Base-by-base conservation (phyloP, 306 rosid species). In the Vicia sativa region DNA sequence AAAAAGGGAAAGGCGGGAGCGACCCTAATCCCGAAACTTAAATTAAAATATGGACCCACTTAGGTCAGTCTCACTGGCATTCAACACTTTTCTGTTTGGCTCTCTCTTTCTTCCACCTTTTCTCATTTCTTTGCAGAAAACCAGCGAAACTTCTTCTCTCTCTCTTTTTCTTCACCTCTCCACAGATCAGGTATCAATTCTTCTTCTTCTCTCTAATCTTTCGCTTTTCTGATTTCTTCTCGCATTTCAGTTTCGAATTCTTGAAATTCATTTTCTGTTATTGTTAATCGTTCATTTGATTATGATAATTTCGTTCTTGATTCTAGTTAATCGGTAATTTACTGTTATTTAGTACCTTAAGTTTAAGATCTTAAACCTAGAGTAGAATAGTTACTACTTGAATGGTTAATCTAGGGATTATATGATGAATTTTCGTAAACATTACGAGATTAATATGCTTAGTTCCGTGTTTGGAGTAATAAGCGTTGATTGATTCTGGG, bases 1-100 rank as follows among this genome's bases (percentile, higher is more conserved):
- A 44, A 44, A 45, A 53, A 53, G 35, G 35, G 15, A 53, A 53
- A 53, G 59, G 59, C 59, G 59, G 59, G 59, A 53, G 59, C 34
- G 59, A 11, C 31, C 59, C 59, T 4, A 49, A 49, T 49, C 59
- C 59, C 34, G 12, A 53, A 23, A 23, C 31, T 11, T 5, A 23
- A 53, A 53, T 53, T 5, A 6, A 53, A 53, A 11, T 11, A 1
- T 2, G 31, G 59, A 9, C n/a, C 59, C 59, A 23, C 34, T 2
- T 23, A 25, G 26, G 14, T 5, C 14, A 5, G 7, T 21, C 58
- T 52, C 34, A 21, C 58, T 23, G 59, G 23, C 59, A 53, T 21
- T 53, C n/a, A 53, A 25, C 31, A 23, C 57, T 21, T 53, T n/a
- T 52, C 58, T 52, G 31, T 21, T 21, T 52, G 57, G 29, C 57